A percentile compares a stretch with the other conserved stretches of the same genome.
These are phyloP conservation scores for Cudoniella acicularis DNA, from an alignment of 495 filamentous ascomycete species.

Conservation along the genomic window DNA sequence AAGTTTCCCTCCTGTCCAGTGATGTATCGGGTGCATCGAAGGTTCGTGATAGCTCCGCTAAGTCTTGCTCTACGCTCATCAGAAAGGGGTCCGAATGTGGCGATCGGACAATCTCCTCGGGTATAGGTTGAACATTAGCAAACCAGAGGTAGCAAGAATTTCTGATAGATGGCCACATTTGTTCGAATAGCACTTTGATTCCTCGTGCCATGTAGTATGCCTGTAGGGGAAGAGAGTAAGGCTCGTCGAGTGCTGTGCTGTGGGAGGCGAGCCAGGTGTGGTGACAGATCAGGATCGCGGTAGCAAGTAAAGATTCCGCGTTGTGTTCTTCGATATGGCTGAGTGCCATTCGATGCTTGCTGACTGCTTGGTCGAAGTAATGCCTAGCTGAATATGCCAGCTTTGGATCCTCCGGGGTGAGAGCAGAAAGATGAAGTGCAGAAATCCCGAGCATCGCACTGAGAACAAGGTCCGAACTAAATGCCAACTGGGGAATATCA, in stretches of 20 bases:
- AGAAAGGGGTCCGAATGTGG: not conserved
- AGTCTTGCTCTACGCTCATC: slow-evolving; percentile 1
- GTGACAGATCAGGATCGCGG: slow-evolving; percentile 14
- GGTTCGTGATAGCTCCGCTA: not conserved
- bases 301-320: slow-evolving; percentile 10
- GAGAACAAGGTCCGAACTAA: slow-evolving; percentile 12
- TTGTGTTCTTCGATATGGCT: not conserved
- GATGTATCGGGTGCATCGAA: not conserved
- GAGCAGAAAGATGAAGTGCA: slow-evolving; percentile 16
- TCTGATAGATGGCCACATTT: slow-evolving; percentile 8
- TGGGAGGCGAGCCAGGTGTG: slow-evolving; percentile 13
- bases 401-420: not conserved
- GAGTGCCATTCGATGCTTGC: slow-evolving; percentile 4
- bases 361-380: slow-evolving; percentile 15
- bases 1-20: not conserved
- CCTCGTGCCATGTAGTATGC: slow-evolving; percentile 11
- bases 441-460: slow-evolving; percentile 7
- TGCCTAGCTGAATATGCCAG: slow-evolving; percentile 4
- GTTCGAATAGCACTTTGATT: not conserved
- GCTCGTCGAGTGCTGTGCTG: not conserved
- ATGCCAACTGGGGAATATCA: slow-evolving; percentile 11
- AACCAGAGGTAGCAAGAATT: slow-evolving; percentile 12
- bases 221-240: slow-evolving; percentile 2
- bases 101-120: not conserved
- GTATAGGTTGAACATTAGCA: not conserved